Base-by-base conservation (phyloP, 1,284 basidiomycete species). In the Leccinum subspadiceum region DNA sequence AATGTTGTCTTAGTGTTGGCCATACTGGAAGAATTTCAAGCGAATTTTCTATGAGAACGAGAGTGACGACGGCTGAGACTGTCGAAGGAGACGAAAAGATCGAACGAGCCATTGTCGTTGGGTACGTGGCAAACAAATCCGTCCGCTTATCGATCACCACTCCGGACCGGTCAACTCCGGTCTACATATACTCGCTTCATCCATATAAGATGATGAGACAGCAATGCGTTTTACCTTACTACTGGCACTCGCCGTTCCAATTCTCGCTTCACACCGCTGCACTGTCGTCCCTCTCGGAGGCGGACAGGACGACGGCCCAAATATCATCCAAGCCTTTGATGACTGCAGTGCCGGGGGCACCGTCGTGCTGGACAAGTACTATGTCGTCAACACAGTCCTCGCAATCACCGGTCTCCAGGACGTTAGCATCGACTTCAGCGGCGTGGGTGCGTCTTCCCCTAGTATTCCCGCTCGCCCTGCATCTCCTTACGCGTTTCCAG, bases 41-140 rank as follows among this genome's bases (percentile, higher is more conserved):
- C 0, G 85, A 87, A 65, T 87, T 85, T 73, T 89, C 86, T 66
- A 89, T 78, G 62, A 89, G 77, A 63, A 89, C 71, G 53, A 87
- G 77, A 53, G 78, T 77, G 37, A 79, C 77, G 53, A 81, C 73
- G 4, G 78, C 76, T 62, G 79, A 78, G 37, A 76, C 74, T 13
- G 75, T 71, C 35, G 73, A 69, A 26, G 74, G 57, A 53, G 77
- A 72, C 37, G 69, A 67, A 68, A 78, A 77, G 64, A 79, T 73
- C 33, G 41, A 20, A 44, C 41, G 41, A 44, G 41, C 17, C 41
- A 44, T 15, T 35, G 33, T 1, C 0, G 33, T 35, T 35, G 5
- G 33, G 33, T 35, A 13, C 33, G 41, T 68, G 67, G 58, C 39
- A 39, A 20, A 44, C 33, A 8, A 57, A 1, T 1, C 29, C 26